phyloP scores from a whole-genome alignment of 163 green algal genomes.

The Scenedesmus sp. region DNA sequence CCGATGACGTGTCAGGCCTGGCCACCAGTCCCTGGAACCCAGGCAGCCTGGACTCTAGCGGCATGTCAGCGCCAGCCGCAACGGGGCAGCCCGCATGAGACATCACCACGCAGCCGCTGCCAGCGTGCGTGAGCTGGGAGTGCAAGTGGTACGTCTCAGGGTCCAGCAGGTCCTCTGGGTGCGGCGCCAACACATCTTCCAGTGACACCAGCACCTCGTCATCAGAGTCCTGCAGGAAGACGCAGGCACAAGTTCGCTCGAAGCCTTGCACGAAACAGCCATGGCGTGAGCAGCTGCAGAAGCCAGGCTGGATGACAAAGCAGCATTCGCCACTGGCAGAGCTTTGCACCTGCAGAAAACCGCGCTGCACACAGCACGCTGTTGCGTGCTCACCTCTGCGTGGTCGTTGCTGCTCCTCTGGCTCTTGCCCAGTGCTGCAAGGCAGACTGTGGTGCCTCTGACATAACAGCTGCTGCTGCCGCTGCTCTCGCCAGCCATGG shows the following conservation, averaged over 20 bases:
- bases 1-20: not conserved
- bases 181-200: conserved; percentile 45
- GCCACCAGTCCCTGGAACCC: not conserved
- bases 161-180: conserved; percentile 49
- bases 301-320: not conserved
- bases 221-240: conserved; percentile 47
- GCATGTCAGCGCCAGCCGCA: not conserved
- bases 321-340: not conserved
- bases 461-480: conserved; percentile 2
- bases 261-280: no score
- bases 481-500: not conserved
- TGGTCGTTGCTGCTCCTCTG: not conserved
- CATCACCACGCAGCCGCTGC: conserved; percentile 31
- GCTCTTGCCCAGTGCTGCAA: conserved; percentile 33
- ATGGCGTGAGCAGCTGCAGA: not conserved
- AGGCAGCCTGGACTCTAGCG: not conserved
- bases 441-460: conserved; percentile 34
- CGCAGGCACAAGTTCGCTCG: not conserved
- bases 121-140: not conserved
- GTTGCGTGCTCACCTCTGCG: not conserved
- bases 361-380: no score
- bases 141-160: conserved; percentile 4
- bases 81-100: conserved; percentile 11
- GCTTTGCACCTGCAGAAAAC: no score
- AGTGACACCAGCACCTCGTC: conserved; percentile 53